These are phyloP conservation scores for Diaporthe sp. DNA, from an alignment of 2,329 filamentous ascomycete species.

Conservation along the genomic window DNA sequence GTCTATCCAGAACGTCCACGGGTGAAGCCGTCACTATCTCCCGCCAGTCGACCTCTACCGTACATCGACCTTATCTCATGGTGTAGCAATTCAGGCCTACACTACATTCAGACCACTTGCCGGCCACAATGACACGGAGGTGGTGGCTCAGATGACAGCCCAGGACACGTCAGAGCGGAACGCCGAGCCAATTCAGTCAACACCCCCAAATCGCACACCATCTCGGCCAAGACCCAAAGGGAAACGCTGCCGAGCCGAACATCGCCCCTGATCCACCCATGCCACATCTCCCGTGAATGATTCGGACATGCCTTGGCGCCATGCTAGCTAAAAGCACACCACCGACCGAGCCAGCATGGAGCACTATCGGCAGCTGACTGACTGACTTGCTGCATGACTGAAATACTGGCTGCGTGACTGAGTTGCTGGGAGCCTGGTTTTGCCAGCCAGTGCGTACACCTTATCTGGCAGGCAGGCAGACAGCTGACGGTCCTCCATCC, in stretches of 20 bases:
- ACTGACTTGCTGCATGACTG: neutral
- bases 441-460: neutral
- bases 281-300: neutral
- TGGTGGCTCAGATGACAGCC: neutral
- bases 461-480: neutral
- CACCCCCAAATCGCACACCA: constrained; percentile 12
- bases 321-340: constrained; percentile 23
- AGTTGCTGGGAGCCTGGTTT: neutral
- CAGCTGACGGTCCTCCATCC: neutral
- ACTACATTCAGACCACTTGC: neutral
- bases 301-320: constrained; percentile 9
- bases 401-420: neutral
- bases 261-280: neutral
- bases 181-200: constrained; percentile 15
- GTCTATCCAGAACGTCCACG: neutral
- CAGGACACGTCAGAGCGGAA: constrained; percentile 12
- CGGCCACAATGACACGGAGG: neutral
- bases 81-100: neutral
- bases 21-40: neutral
- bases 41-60: too few species aligned
- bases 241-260: constrained; percentile 21
- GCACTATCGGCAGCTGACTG: neutral
- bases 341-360: neutral
- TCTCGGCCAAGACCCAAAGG: constrained; percentile 17
- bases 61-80: neutral